A percentile compares a stretch with the other conserved stretches of the same genome.
These are phyloP conservation scores for Coemansia sp. DNA, from an alignment of 192 early-diverging fungal genomes.

Conservation along the genomic window DNA sequence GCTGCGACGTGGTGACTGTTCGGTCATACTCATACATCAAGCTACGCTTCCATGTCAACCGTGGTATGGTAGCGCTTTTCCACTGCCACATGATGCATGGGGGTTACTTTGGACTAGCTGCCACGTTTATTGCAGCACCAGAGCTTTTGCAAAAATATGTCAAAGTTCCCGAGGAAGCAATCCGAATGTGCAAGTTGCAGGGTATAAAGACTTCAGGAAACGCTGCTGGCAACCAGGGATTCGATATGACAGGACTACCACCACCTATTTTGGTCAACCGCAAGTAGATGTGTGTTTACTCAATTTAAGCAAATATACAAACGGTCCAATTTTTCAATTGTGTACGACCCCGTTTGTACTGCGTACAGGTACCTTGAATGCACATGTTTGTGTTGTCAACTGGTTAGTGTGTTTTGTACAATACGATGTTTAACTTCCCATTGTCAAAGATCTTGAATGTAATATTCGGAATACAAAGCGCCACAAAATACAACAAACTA, in stretches of 20 bases:
- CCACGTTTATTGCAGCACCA: background rate
- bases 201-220: background rate
- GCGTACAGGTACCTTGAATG: too few species aligned
- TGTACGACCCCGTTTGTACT: too few species aligned
- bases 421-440: too few species aligned
- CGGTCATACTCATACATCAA: constrained; percentile 3
- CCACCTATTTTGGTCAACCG: background rate
- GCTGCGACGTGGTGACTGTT: constrained; percentile 30
- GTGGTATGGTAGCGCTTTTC: background rate
- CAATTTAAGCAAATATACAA: background rate
- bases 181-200: background rate
- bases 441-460: too few species aligned
- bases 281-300: background rate
- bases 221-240: background rate
- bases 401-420: too few species aligned
- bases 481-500: too few species aligned
- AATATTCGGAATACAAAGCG: too few species aligned
- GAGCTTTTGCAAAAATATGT: constrained; percentile 1
- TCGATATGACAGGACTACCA: background rate
- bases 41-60: background rate
- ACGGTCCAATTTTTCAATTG: too few species aligned
- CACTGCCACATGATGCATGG: constrained; percentile 1
- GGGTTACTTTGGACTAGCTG: background rate
- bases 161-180: background rate
- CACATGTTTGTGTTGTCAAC: too few species aligned